Conservation (phyloP, 495 filamentous ascomycete species). For the Xanthoparmelia taractica region DNA sequence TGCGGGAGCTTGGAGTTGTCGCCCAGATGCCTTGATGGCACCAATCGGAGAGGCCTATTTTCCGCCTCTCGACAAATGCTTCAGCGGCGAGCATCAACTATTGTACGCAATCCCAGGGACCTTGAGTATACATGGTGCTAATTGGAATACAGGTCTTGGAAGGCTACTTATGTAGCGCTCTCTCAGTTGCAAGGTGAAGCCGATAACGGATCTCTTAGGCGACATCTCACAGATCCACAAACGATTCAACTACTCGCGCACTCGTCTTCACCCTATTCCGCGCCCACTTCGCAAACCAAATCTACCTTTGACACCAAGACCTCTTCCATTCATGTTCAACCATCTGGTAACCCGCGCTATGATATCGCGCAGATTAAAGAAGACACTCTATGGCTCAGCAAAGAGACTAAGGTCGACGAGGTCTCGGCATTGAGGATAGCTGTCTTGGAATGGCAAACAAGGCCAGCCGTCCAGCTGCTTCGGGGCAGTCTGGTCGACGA, state of each 20-base stretch:
- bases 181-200: conserved; percentile 44
- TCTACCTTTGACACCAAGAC: conserved; percentile 77
- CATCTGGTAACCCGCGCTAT: conserved; percentile 57
- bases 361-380: conserved; percentile 75
- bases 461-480: conserved; percentile 57
- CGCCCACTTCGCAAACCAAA: conserved; percentile 53
- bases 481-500: conserved; percentile 61
- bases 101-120: conserved; percentile 39
- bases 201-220: conserved; percentile 27
- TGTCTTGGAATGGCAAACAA: conserved; percentile 74
- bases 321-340: conserved; percentile 79
- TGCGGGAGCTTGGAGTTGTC: conserved; percentile 1
- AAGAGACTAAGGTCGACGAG: conserved; percentile 68
- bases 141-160: conserved; percentile 59
- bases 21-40: conserved; percentile 51
- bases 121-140: conserved; percentile 24
- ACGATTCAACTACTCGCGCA: conserved; percentile 57
- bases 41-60: conserved; percentile 53
- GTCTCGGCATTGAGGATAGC: conserved; percentile 72
- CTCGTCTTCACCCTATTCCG: conserved; percentile 54
- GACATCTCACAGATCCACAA: conserved; percentile 40
- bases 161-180: conserved; percentile 57
- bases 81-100: conserved; percentile 50
- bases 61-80: conserved; percentile 56
- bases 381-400: conserved; percentile 78